A percentile compares a stretch with the other conserved stretches of the same genome.
These are phyloP conservation scores for Clavispora phyllophila DNA, from an alignment of 805 yeast species.

Conservation along the genomic window DNA sequence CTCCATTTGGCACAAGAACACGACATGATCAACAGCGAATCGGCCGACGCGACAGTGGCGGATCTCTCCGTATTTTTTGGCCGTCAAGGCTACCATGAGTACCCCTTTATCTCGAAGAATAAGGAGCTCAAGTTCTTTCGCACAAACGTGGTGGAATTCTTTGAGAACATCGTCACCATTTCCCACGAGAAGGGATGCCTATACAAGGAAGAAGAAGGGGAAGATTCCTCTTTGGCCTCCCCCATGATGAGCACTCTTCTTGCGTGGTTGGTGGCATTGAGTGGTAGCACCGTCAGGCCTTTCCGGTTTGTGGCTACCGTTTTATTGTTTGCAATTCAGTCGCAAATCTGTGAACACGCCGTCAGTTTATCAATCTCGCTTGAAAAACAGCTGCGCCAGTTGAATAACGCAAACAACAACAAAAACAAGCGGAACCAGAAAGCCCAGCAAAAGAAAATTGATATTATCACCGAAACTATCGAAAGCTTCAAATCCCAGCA, in stretches of 20 bases:
- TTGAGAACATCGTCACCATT: conserved; percentile 44
- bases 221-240: conserved; percentile 23
- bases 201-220: conserved; percentile 27
- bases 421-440: conserved; percentile 21
- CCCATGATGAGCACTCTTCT: conserved; percentile 51
- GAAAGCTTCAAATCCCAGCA: conserved; percentile 39
- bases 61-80: conserved; percentile 65
- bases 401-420: conserved; percentile 26
- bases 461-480: conserved; percentile 41
- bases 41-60: conserved; percentile 66
- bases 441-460: conserved; percentile 39
- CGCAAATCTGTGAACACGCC: conserved; percentile 50
- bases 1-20: conserved; percentile 62
- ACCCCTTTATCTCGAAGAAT: conserved; percentile 55
- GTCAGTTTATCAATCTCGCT: conserved; percentile 30
- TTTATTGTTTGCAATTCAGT: conserved; percentile 54
- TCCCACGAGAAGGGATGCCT: conserved; percentile 62
- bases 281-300: conserved; percentile 65
- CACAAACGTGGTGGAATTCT: conserved; percentile 49
- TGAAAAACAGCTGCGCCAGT: conserved; percentile 43
- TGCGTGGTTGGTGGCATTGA: conserved; percentile 72
- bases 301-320: conserved; percentile 65
- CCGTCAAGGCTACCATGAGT: conserved; percentile 61
- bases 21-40: conserved; percentile 65
- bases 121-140: conserved; percentile 42